A percentile compares a stretch with the other conserved stretches of the same genome.
phyloP scores from a whole-genome alignment of 108 stramenopile genomes.

The Nannochloropsis gaditana region DNA sequence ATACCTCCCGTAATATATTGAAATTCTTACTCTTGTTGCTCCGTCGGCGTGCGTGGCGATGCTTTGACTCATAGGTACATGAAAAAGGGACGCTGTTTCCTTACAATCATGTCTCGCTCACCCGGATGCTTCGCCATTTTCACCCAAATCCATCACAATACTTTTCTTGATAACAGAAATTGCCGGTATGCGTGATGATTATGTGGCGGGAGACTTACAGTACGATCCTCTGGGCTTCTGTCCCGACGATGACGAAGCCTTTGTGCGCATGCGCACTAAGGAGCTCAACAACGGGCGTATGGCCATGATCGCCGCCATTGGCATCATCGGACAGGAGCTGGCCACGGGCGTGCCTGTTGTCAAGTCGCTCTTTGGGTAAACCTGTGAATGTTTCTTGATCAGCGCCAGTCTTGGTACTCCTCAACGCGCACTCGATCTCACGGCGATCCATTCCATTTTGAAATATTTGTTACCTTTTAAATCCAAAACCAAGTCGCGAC shows the following conservation, averaged over 20 bases:
- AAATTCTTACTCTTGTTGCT: no score
- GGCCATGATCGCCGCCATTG: constrained; percentile 68
- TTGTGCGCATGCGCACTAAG: constrained; percentile 65
- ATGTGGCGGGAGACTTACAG: constrained; percentile 70
- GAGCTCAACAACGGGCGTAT: constrained; percentile 78
- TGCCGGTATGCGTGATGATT: constrained; percentile 54
- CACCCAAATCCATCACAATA: neutral
- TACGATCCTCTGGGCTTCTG: constrained; percentile 73
- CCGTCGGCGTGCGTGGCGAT: no score
- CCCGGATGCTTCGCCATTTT: no score
- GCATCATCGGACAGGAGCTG: constrained; percentile 66
- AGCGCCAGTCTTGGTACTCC: no score
- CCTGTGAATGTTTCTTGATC: neutral
- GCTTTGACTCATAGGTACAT: no score
- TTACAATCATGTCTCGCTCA: no score
- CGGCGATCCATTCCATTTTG: no score
- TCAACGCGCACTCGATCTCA: no score
- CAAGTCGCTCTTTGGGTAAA: constrained; percentile 13
- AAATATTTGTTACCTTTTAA: no score
- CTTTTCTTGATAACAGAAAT: neutral
- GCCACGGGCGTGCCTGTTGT: constrained; percentile 19
- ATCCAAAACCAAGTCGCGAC: no score
- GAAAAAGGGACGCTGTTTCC: no score
- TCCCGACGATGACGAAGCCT: constrained; percentile 60
- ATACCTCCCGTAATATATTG: no score